Conservation (phyloP, 108 stramenopile species). For the Mediolabrus comicus region DNA sequence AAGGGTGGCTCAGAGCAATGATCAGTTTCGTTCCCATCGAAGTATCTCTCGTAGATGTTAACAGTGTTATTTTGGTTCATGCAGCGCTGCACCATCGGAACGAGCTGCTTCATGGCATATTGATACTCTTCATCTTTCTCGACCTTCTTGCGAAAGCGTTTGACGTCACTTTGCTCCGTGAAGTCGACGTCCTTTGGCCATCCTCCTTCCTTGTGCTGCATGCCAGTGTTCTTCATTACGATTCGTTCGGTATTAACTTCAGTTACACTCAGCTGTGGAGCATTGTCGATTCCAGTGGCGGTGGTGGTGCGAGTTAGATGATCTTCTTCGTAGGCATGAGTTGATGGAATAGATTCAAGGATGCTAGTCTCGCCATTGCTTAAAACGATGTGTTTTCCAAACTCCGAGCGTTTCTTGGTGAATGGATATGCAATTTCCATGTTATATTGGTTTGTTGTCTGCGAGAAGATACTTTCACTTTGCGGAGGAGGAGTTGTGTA, state of each 20-base stretch:
- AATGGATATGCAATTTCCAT: slow-evolving; percentile 61
- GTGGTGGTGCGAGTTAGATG: slow-evolving; percentile 36
- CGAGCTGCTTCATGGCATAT: slow-evolving; percentile 67
- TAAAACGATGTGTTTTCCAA: slow-evolving; percentile 62
- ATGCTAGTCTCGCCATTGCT: slow-evolving; percentile 52
- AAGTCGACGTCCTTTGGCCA: slow-evolving; percentile 92
- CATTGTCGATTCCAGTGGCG: slow-evolving; percentile 31
- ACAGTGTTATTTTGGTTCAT: slow-evolving; percentile 91
- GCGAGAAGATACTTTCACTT: too few species aligned
- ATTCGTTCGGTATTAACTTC: slow-evolving; percentile 81
- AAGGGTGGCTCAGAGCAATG: slow-evolving; percentile 81
- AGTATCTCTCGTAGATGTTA: slow-evolving; percentile 87
- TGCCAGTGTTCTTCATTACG: slow-evolving; percentile 65
- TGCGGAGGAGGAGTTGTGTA: too few species aligned
- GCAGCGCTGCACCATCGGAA: slow-evolving; percentile 74
- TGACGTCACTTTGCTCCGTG: slow-evolving; percentile 79
- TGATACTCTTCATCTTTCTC: slow-evolving; percentile 89
- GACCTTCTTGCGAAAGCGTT: slow-evolving; percentile 80
- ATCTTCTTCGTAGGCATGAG: slow-evolving; percentile 47
- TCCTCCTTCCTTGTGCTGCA: slow-evolving; percentile 86
- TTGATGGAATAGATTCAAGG: slow-evolving; percentile 47
- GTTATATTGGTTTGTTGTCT: neutral
- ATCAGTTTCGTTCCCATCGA: slow-evolving; percentile 54
- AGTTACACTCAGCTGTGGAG: slow-evolving; percentile 54
- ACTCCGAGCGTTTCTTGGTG: slow-evolving; percentile 64